These are phyloP conservation scores for Lentinula sp. DNA, from an alignment of 768 basidiomycete genomes.

Conservation along the genomic window DNA sequence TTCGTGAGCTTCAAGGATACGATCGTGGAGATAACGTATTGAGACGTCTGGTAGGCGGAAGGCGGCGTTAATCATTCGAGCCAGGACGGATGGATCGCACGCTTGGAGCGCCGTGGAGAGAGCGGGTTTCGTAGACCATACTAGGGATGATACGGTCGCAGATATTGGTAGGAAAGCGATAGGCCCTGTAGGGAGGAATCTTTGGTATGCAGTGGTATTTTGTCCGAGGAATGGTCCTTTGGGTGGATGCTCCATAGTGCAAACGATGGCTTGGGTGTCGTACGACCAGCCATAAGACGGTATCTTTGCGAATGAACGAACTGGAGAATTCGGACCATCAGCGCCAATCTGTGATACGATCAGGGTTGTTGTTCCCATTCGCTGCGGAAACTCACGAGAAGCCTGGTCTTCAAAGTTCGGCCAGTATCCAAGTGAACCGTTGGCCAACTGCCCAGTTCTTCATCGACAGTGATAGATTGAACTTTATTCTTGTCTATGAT, in stretches of 20 bases:
- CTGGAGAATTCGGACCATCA: slow-evolving; percentile 93
- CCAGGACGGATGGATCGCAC: slow-evolving; percentile 57
- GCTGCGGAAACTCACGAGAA: slow-evolving; percentile 50
- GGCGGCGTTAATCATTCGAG: slow-evolving; percentile 81
- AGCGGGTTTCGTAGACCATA: slow-evolving; percentile 86
- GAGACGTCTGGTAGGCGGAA: slow-evolving; percentile 80
- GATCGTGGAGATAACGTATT: slow-evolving; percentile 56
- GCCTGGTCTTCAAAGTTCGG: slow-evolving; percentile 56
- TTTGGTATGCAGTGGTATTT: slow-evolving; percentile 84
- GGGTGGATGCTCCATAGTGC: slow-evolving; percentile 73
- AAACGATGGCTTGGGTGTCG: slow-evolving; percentile 84
- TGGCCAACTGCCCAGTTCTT: slow-evolving; percentile 67
- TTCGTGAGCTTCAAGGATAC: slow-evolving; percentile 50
- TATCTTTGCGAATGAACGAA: slow-evolving; percentile 80
- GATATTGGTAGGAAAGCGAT: slow-evolving; percentile 92
- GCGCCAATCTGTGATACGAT: slow-evolving; percentile 70
- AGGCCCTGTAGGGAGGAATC: slow-evolving; percentile 92
- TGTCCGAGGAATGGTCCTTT: slow-evolving; percentile 53
- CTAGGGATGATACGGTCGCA: slow-evolving; percentile 73
- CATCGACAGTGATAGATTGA: slow-evolving; percentile 54
- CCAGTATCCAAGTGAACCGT: slow-evolving; percentile 69
- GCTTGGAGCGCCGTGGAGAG: slow-evolving; percentile 69
- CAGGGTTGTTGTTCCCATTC: not conserved
- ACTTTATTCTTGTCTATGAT: slow-evolving; percentile 75
- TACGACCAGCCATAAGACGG: slow-evolving; percentile 90